These are phyloP conservation scores for Elymus sibiricus DNA, from an alignment of 176 grass and related monocot species.

Conservation along the genomic window DNA sequence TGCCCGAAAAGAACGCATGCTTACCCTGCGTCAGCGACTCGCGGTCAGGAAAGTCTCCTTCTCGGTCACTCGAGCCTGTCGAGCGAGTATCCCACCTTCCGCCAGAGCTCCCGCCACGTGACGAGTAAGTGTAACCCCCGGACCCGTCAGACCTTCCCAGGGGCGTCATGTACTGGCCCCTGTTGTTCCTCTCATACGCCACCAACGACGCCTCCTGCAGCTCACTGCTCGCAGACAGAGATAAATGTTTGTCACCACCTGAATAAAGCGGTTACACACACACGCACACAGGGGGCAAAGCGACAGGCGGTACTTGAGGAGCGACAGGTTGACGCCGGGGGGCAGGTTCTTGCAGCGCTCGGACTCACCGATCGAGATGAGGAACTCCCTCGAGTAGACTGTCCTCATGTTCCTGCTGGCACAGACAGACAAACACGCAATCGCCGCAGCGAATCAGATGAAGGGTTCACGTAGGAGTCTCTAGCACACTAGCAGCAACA, in stretches of 20 bases:
- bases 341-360: constrained; percentile 78
- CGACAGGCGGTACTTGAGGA: constrained; percentile 42
- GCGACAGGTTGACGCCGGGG: constrained; percentile 45
- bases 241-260: not conserved
- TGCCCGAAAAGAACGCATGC: not conserved
- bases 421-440: not conserved
- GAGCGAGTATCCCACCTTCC: constrained; percentile 85
- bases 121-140: constrained; percentile 42
- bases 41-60: constrained; percentile 56
- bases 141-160: constrained; percentile 43
- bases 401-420: constrained; percentile 40
- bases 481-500: not conserved
- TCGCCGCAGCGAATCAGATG: not conserved
- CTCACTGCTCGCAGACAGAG: constrained; percentile 41
- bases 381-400: constrained; percentile 73
- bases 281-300: not conserved
- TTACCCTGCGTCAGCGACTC: constrained; percentile 60
- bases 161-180: constrained; percentile 35
- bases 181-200: constrained; percentile 46
- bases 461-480: not conserved
- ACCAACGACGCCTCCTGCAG: constrained; percentile 48
- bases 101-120: constrained; percentile 45
- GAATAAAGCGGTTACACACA: not conserved
- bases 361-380: constrained; percentile 55
- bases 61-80: constrained; percentile 57